These are phyloP conservation scores for Phyllosticta ampelicida DNA, from an alignment of 2,329 filamentous ascomycete genomes.

Conservation along the genomic window DNA sequence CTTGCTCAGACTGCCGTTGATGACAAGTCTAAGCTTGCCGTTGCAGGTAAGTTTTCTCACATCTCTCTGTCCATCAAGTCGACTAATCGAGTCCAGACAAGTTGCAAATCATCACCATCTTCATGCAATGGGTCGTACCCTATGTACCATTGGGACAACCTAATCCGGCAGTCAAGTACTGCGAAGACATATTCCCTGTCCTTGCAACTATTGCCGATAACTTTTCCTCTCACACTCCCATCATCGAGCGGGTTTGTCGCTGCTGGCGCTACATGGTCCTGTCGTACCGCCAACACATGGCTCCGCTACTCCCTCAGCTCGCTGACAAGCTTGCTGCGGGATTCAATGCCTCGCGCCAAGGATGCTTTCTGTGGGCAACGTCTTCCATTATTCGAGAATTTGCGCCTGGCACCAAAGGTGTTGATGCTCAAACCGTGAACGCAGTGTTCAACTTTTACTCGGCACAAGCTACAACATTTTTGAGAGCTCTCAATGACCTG, in stretches of 20 bases:
- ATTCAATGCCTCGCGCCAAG: constrained; percentile 77
- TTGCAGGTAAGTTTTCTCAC: constrained; percentile 55
- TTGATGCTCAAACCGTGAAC: constrained; percentile 69
- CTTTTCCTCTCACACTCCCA: constrained; percentile 75
- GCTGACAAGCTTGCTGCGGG: constrained; percentile 81
- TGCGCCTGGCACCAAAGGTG: constrained; percentile 76
- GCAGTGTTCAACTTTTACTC: constrained; percentile 94
- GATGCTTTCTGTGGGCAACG: constrained; percentile 98
- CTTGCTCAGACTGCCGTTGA: constrained; percentile 79
- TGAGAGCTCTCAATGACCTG: constrained; percentile 79
- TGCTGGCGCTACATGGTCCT: constrained; percentile 98
- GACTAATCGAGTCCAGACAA: constrained; percentile 49
- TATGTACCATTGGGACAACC: constrained; percentile 60
- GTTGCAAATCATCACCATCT: constrained; percentile 82
- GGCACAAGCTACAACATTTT: constrained; percentile 79
- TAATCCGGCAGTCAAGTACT: constrained; percentile 92
- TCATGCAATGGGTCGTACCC: constrained; percentile 69
- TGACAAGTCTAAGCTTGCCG: constrained; percentile 70
- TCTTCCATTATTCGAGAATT: constrained; percentile 93
- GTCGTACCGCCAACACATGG: constrained; percentile 82
- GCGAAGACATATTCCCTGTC: constrained; percentile 84
- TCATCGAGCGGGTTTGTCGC: constrained; percentile 85
- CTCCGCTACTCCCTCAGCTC: constrained; percentile 70
- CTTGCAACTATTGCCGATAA: constrained; percentile 77
- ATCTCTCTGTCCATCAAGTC: background rate